These are phyloP conservation scores for Cytospora chrysosperma DNA, from an alignment of 2,329 filamentous ascomycete genomes.

Conservation along the genomic window DNA sequence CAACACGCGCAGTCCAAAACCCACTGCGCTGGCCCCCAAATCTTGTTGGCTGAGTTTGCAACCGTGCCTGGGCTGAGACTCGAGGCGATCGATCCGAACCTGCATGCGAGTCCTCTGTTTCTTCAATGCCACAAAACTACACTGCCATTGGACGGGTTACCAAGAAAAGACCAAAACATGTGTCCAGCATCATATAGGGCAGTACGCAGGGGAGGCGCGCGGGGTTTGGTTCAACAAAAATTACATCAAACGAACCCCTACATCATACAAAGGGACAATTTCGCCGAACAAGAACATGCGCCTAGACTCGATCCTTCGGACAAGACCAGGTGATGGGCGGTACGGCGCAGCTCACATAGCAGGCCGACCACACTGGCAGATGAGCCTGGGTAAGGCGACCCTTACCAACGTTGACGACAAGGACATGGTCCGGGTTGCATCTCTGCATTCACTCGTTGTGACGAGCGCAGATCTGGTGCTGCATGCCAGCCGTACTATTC, in stretches of 20 bases:
- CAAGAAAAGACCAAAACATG: neutral
- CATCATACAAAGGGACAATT: neutral
- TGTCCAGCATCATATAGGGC: neutral
- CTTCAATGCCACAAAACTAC: neutral
- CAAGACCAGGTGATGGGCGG: slow-evolving; percentile 3
- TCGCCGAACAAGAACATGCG: neutral
- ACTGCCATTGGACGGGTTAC: neutral
- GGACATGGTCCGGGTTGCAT: slow-evolving; percentile 5
- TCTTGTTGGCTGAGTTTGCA: neutral
- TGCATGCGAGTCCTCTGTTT: neutral
- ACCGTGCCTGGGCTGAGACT: neutral
- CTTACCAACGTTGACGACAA: neutral
- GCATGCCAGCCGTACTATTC: neutral
- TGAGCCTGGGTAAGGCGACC: neutral
- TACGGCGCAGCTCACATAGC: neutral
- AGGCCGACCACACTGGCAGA: neutral
- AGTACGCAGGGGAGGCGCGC: neutral
- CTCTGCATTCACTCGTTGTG: slow-evolving; percentile 7
- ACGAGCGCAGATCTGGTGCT: slow-evolving; percentile 3
- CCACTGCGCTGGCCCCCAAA: neutral
- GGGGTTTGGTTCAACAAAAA: neutral
- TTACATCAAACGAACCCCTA: neutral
- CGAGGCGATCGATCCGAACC: neutral
- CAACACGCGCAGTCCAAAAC: too few relatives aligned
- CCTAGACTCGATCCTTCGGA: neutral